These are phyloP conservation scores for Kodamaea sp. DNA, from an alignment of 1,139 yeast species.

Conservation along the genomic window DNA sequence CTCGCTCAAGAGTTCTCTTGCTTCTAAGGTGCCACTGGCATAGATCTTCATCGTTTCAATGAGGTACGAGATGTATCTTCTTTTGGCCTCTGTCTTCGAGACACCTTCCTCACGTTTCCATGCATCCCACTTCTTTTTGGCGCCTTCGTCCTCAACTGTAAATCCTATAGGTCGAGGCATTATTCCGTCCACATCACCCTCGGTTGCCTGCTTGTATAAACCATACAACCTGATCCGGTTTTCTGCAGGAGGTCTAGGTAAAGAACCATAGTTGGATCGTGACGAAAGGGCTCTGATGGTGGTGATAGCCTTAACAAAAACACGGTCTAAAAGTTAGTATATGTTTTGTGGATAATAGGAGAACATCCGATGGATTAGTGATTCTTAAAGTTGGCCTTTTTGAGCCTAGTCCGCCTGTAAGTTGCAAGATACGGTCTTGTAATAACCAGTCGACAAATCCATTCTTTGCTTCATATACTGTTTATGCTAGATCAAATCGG, in stretches of 20 bases:
- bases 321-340: slow-evolving; percentile 54
- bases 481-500: no score
- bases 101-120: slow-evolving; percentile 80
- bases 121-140: slow-evolving; percentile 79
- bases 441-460: no score
- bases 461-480: no score
- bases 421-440: no score
- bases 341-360: no score
- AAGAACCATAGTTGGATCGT: slow-evolving; percentile 64
- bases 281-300: slow-evolving; percentile 75
- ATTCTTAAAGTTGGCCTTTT: no score
- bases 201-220: slow-evolving; percentile 84
- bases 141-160: slow-evolving; percentile 64
- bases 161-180: slow-evolving; percentile 67
- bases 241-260: slow-evolving; percentile 81
- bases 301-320: slow-evolving; percentile 77
- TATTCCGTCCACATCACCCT: slow-evolving; percentile 73
- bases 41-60: slow-evolving; percentile 74
- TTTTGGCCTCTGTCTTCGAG: slow-evolving; percentile 71
- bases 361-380: no score
- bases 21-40: slow-evolving; percentile 68
- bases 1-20: slow-evolving; percentile 65
- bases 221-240: slow-evolving; percentile 73
- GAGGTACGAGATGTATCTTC: slow-evolving; percentile 64
- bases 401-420: no score